A percentile compares a stretch with the other conserved stretches of the same genome.
These are phyloP conservation scores for Corniculantispora saksenae DNA, from an alignment of 2,329 filamentous ascomycete species.

Conservation along the genomic window DNA sequence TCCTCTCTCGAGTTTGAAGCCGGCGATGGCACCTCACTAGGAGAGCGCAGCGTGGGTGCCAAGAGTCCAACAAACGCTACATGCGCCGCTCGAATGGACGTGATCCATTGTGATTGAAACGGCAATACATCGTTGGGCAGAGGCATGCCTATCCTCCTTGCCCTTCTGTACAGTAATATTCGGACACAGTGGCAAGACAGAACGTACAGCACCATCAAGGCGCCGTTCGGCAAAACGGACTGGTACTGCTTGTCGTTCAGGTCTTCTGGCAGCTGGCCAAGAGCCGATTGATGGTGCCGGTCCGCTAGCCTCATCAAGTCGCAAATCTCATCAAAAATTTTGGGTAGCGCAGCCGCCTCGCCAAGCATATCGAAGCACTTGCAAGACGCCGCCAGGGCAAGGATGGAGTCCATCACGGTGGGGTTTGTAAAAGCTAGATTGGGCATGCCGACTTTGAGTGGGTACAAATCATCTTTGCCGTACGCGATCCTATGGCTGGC, in stretches of 20 bases:
- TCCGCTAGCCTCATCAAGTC: constrained; percentile 34
- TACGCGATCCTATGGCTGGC: constrained; percentile 39
- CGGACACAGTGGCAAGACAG: constrained; percentile 40
- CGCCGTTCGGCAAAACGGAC: constrained; percentile 38
- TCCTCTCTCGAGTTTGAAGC: background rate
- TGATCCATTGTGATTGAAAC: constrained; percentile 39
- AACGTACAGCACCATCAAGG: constrained; percentile 44
- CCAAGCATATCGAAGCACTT: constrained; percentile 37
- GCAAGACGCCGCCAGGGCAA: constrained; percentile 43
- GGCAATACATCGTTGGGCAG: constrained; percentile 32
- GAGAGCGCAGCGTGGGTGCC: constrained; percentile 12
- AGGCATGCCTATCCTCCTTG: constrained; percentile 20
- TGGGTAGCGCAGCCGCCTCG: background rate
- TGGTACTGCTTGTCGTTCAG: constrained; percentile 37
- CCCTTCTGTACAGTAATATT: constrained; percentile 33
- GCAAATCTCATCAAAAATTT: constrained; percentile 15
- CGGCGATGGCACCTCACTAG: background rate
- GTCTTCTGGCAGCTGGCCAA: constrained; percentile 37
- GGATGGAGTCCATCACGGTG: constrained; percentile 43
- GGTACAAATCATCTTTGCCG: constrained; percentile 40
- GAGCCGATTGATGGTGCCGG: constrained; percentile 38
- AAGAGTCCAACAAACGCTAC: constrained; percentile 36
- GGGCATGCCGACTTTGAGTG: constrained; percentile 43
- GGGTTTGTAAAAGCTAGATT: constrained; percentile 41
- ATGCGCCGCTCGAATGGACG: constrained; percentile 37